Base-by-base conservation (phyloP, 768 basidiomycete genomes). In the Suillus luteus region DNA sequence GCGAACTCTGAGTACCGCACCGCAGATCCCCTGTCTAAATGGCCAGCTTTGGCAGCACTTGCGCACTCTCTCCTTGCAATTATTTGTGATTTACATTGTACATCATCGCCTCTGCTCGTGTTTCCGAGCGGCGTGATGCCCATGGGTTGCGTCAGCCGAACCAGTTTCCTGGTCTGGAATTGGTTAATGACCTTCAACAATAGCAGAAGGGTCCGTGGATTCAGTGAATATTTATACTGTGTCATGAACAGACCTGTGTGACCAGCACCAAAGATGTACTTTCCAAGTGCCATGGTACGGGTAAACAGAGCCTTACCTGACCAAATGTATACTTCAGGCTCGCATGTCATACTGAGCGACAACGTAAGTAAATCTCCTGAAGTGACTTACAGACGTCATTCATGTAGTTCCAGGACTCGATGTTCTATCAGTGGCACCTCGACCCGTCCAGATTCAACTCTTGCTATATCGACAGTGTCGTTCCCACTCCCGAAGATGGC, bases 371-470 rank as follows among this genome's bases (percentile, higher is more conserved):
- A 27, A 27, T 27, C 27, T 27, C 2, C 27, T 54, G 52, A 10
- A 54, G 52, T 4, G 17, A 54, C 52, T 33, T 24, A 44, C 31
- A 19, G 10, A n/a, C 3, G 4, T 33, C 52, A 33, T 46, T 33
- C 19, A 2, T 43, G 19, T 54, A 40, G 35, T 22, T 22, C 57
- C 52, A 70, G 69, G 68, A 70, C 51, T 69, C 68, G 4, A 70
- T 69, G 68, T 65, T 70, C 49, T 63, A 67, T 54, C 66, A 62
- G 22, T 67, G 66, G 69, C 49, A 60, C n/a, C 51, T 55, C 15
- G 11, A 10, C 22, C 62, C 62, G 9, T 64, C 65, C 27, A 64
- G 44, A 37, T 67, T 62, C 63, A 62, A 57, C 2, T 63, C 46
- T 22, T 70, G 69, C 51, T 70, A 69, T 41, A 62, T 70, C n/a